Evolutionary conservation across 495 filamentous ascomycete genomes (phyloP).

Genomic region (Xylaria castorea): DNA sequence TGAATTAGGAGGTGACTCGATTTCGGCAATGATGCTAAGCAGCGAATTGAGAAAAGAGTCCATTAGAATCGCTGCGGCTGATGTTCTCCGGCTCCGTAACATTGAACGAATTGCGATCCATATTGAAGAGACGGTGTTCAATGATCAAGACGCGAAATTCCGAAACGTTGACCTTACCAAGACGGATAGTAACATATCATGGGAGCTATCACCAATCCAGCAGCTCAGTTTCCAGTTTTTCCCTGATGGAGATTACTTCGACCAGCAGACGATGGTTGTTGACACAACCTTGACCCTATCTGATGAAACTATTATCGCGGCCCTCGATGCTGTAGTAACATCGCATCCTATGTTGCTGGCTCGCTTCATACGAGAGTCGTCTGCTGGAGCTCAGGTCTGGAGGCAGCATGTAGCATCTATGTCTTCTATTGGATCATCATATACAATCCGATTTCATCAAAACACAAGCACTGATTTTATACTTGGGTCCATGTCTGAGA

Average conservation of each 20-base stretch:
- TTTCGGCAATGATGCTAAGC: constrained; percentile 6
- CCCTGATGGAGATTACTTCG: constrained; percentile 57
- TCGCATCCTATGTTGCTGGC: constrained; percentile 67
- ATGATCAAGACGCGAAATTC: background rate
- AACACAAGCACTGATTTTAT: constrained; percentile 2
- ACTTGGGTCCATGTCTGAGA: constrained; percentile 14
- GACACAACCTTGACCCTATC: constrained; percentile 49
- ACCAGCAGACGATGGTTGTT: constrained; percentile 64
- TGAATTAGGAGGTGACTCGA: background rate
- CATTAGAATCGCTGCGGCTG: constrained; percentile 8
- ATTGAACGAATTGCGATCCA: constrained; percentile 1
- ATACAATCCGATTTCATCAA: constrained; percentile 4
- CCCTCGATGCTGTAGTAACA: constrained; percentile 53
- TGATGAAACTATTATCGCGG: constrained; percentile 43
- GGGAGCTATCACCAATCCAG: constrained; percentile 64
- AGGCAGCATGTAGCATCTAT: background rate
- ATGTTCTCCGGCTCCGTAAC: constrained; percentile 10
- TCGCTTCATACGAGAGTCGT: constrained; percentile 44
- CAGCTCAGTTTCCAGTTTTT: constrained; percentile 60
- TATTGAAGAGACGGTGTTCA: constrained; percentile 4
- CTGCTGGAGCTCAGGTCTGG: constrained; percentile 1
- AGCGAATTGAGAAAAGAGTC: constrained; percentile 10
- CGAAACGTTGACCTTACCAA: background rate
- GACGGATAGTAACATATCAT: constrained; percentile 52
- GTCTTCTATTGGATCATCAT: background rate